These are phyloP conservation scores for Xylariales sp. DNA, from an alignment of 2,329 filamentous ascomycete species.

Conservation along the genomic window DNA sequence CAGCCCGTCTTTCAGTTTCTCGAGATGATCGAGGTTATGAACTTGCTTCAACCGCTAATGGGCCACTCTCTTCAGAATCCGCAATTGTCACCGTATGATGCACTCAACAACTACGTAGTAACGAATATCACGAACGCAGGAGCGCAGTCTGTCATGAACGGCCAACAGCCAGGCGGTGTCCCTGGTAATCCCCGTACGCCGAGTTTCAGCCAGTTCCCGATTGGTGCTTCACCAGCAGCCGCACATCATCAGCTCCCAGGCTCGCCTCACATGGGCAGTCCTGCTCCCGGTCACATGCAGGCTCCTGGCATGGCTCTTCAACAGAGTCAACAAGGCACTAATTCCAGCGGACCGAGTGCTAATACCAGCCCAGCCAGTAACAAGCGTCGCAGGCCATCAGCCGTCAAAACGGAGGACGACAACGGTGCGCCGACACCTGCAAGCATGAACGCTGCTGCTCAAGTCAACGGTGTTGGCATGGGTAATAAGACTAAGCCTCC, in stretches of 20 bases:
- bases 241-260: slow-evolving; percentile 58
- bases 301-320: slow-evolving; percentile 63
- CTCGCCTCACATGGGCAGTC: slow-evolving; percentile 58
- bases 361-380: slow-evolving; percentile 62
- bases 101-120: slow-evolving; percentile 56
- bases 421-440: slow-evolving; percentile 45
- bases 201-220: slow-evolving; percentile 51
- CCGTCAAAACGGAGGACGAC: slow-evolving; percentile 55
- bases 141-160: slow-evolving; percentile 38
- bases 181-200: slow-evolving; percentile 48
- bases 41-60: slow-evolving; percentile 44
- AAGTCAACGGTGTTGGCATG: slow-evolving; percentile 50
- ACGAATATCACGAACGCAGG: slow-evolving; percentile 37
- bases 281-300: slow-evolving; percentile 58
- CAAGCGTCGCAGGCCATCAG: slow-evolving; percentile 53
- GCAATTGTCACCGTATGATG: slow-evolving; percentile 49
- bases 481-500: slow-evolving; percentile 46
- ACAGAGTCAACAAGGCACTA: slow-evolving; percentile 64
- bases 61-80: slow-evolving; percentile 51
- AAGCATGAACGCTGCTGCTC: slow-evolving; percentile 31
- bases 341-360: slow-evolving; percentile 60
- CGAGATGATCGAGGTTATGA: slow-evolving; percentile 63
- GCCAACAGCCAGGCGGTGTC: slow-evolving; percentile 36
- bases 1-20: slow-evolving; percentile 59
- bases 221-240: slow-evolving; percentile 56